A percentile compares a stretch with the other conserved stretches of the same genome.
Conservation (phyloP, 1,284 basidiomycete species). For the Melampsora abietis-canadensis region DNA sequence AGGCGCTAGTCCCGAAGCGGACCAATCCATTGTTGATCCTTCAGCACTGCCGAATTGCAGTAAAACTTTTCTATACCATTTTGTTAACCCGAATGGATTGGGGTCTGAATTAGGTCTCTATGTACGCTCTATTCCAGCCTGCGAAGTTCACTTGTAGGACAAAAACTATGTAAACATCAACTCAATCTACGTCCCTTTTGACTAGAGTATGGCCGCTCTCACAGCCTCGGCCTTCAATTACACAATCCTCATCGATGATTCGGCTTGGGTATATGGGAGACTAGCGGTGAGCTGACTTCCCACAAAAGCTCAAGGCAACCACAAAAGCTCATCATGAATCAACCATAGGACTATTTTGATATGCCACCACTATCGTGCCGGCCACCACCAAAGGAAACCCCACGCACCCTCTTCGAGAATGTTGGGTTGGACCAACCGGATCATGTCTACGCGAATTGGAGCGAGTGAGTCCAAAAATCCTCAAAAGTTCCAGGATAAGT, state of each 20-base stretch:
- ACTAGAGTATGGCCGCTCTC: no score
- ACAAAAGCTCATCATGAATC: neutral
- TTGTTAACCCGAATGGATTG: no score
- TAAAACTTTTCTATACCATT: no score
- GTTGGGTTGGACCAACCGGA: neutral
- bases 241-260: conserved; percentile 1
- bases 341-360: neutral
- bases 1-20: no score
- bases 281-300: neutral
- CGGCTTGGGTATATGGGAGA: neutral
- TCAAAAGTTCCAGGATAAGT: neutral
- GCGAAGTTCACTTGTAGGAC: no score
- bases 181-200: no score
- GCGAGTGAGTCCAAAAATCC: neutral
- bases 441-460: neutral
- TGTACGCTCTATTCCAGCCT: no score
- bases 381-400: neutral
- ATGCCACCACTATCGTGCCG: neutral
- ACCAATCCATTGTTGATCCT: no score
- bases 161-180: no score
- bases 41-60: no score
- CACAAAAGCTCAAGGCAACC: neutral
- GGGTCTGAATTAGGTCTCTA: no score
- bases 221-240: neutral
- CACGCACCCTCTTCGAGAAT: neutral